These are phyloP conservation scores for Lolium perenne DNA, from an alignment of 176 grass and related monocot species.

Conservation along the genomic window DNA sequence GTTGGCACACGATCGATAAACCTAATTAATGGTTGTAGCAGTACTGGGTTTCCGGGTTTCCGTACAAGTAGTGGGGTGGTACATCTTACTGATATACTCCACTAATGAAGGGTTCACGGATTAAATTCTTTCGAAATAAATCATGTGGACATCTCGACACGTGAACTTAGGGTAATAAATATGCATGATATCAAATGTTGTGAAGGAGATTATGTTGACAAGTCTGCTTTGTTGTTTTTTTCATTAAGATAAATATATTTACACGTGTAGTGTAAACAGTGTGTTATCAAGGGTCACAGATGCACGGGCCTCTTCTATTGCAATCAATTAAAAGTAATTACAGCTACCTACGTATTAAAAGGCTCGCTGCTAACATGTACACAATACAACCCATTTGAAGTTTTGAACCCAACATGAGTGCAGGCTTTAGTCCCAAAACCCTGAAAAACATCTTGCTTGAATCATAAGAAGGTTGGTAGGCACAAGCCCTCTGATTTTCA, in stretches of 20 bases:
- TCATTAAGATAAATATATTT: neutral
- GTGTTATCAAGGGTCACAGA: neutral
- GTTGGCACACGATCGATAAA: neutral
- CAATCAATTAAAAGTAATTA: constrained; percentile 17
- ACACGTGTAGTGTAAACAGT: neutral
- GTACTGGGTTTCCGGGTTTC: neutral
- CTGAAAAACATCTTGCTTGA: neutral
- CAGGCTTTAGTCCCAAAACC: neutral
- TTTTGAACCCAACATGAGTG: constrained; percentile 2
- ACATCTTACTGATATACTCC: constrained; percentile 6
- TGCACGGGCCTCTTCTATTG: neutral
- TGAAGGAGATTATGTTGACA: neutral
- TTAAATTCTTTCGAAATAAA: neutral
- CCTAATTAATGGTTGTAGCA: neutral
- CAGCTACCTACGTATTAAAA: neutral
- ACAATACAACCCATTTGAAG: neutral
- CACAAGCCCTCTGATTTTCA: neutral
- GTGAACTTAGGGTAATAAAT: neutral
- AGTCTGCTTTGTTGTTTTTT: neutral
- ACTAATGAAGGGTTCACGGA: neutral
- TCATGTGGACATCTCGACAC: neutral
- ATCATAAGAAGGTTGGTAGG: neutral
- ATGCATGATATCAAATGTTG: neutral
- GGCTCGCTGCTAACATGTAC: neutral
- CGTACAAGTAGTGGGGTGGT: neutral